Conservation (phyloP, 352 stramenopile genomes). For the Phytophthora sp. region DNA sequence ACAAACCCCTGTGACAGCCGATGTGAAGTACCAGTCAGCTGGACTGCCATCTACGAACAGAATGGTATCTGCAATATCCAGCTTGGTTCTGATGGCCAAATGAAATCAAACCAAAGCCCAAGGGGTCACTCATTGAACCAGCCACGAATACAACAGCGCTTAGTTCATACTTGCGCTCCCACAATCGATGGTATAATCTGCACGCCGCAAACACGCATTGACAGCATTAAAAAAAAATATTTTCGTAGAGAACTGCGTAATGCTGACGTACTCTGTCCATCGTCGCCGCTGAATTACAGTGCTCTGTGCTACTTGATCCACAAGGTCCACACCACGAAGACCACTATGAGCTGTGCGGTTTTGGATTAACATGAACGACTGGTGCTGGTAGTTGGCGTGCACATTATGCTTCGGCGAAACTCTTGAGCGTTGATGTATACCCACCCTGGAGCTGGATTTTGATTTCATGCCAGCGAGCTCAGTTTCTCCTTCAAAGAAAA, state of each 20-base stretch:
- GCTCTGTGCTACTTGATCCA: slow-evolving; percentile 58
- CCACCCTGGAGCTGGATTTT: slow-evolving; percentile 8
- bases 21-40: slow-evolving; percentile 71
- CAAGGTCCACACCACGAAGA: slow-evolving; percentile 53
- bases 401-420: slow-evolving; percentile 4
- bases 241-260: not conserved
- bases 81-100: slow-evolving; percentile 41
- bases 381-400: slow-evolving; percentile 1
- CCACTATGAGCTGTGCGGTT: slow-evolving; percentile 16
- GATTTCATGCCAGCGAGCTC: slow-evolving; percentile 10
- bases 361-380: slow-evolving; percentile 15
- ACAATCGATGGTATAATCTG: slow-evolving; percentile 64
- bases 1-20: slow-evolving; percentile 52
- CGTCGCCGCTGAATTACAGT: slow-evolving; percentile 53
- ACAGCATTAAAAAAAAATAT: not conserved
- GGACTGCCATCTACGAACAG: slow-evolving; percentile 50
- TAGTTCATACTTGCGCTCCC: slow-evolving; percentile 53
- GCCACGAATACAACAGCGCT: no score
- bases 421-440: slow-evolving; percentile 5
- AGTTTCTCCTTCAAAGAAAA: not conserved
- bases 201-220: not conserved
- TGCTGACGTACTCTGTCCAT: slow-evolving; percentile 56
- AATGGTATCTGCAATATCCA: slow-evolving; percentile 69
- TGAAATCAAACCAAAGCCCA: not conserved
- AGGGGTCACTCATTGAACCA: no score